These are phyloP conservation scores for Porcisia hertigi DNA, from an alignment of 208 protist species.

Conservation along the genomic window DNA sequence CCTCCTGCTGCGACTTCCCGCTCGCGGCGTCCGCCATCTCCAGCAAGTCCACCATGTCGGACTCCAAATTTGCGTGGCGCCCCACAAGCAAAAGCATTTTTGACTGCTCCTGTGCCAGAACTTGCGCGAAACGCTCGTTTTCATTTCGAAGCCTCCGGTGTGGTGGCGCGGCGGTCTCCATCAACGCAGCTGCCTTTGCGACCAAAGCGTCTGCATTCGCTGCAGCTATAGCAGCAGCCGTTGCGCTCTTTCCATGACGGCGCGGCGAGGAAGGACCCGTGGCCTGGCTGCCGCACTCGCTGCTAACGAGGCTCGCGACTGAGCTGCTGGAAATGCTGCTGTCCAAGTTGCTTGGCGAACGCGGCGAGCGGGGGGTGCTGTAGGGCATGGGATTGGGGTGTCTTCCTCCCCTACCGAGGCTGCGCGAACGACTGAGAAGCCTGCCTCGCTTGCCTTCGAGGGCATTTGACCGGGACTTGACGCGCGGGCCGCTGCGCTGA, in stretches of 20 bases:
- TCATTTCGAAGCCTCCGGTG: constrained; percentile 32
- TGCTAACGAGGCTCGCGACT: background rate
- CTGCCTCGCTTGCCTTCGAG: background rate
- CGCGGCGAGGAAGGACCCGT: background rate
- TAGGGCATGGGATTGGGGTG: background rate
- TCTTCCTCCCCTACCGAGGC: too few species aligned
- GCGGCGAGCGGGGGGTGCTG: background rate
- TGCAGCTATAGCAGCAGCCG: background rate
- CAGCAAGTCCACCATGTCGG: constrained; percentile 48
- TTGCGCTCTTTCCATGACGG: background rate
- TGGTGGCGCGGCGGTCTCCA: constrained; percentile 4
- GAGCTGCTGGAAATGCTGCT: constrained; percentile 6
- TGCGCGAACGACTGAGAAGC: background rate
- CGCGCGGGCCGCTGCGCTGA: background rate
- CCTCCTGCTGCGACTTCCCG: background rate
- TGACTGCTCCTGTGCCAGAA: constrained; percentile 62
- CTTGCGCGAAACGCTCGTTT: constrained; percentile 42
- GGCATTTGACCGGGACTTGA: too few species aligned
- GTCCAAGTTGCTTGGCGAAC: background rate
- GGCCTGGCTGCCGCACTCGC: background rate
- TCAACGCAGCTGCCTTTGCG: constrained; percentile 13
- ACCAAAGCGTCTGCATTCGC: constrained; percentile 8
- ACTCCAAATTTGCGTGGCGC: constrained; percentile 65
- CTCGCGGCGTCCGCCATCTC: constrained; percentile 18
- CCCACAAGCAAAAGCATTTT: constrained; percentile 81